These are phyloP conservation scores for Dalechampia spathulata DNA, from an alignment of 441 rosid genomes.

Conservation along the genomic window DNA sequence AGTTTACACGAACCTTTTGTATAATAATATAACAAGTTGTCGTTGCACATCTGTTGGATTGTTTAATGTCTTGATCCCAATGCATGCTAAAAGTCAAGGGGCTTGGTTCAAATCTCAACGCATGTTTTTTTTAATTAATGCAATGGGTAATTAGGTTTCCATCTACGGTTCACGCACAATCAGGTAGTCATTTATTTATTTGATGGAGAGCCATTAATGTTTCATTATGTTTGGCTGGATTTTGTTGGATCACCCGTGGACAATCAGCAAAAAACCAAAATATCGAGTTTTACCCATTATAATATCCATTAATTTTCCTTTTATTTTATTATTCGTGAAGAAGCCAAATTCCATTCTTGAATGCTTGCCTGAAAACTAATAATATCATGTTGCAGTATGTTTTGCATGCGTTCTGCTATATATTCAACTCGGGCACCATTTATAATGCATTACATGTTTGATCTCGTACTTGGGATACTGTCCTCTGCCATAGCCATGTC, in stretches of 20 bases:
- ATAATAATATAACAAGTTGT: background rate
- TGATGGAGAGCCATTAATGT: no score
- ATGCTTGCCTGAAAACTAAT: background rate
- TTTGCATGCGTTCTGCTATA: background rate
- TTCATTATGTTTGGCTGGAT: conserved; percentile 18
- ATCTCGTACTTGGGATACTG: no score
- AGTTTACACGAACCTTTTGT: background rate
- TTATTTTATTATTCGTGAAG: background rate
- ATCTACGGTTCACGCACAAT: background rate
- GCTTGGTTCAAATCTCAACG: conserved; percentile 32
- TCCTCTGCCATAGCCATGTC: background rate
- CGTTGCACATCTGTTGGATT: conserved; percentile 13
- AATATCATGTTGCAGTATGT: conserved; percentile 1
- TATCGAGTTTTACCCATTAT: background rate
- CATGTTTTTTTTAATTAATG: background rate
- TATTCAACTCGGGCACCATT: background rate
- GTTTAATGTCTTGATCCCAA: conserved; percentile 24
- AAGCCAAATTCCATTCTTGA: background rate
- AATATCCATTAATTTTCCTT: background rate
- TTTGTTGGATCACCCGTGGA: conserved; percentile 9
- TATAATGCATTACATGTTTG: no score
- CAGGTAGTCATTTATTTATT: background rate
- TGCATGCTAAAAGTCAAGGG: conserved; percentile 28
- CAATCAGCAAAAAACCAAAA: conserved; percentile 2
- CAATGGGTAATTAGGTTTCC: conserved; percentile 5